Evolutionary conservation across 768 basidiomycete genomes (phyloP), one percentile per base, ranked within the genome.

Genomic region (Kwoniella bestiolae): DNA sequence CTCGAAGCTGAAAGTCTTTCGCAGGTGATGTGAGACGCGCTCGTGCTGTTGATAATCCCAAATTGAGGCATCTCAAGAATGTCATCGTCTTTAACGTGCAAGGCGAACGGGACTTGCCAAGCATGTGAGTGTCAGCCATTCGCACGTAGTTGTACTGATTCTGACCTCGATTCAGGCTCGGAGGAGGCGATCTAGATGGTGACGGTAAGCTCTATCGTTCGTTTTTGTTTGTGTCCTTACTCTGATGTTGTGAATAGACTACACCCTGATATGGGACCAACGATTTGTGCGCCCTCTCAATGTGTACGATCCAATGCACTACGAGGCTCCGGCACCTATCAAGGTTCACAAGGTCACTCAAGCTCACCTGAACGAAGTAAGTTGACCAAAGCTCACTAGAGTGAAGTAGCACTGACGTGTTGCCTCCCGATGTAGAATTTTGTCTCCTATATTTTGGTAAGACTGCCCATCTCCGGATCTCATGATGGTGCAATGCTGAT

Each of bases 161-260:
- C 50, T 51, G 29, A 52, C n/a, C 1, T 16, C 28, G 26, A 45
- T n/a, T n/a, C 14, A 78, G 77, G 75, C 67, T 80, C 0, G 79
- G 77, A 9, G 80, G 80, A 14, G 80, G 80, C 1, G 80, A 81
- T 60, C 70, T 80, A 0, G 79, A 80, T 31, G 79, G 79, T 56
- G 73, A 76, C 38, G 75, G 68, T 68, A 21, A 67, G 69, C 49
- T 12, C 51, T 28, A 0, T 5, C 29, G 14, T 16, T 18, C 2
- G 12, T 51, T 35, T 5, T 38, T 25, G 21, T 0, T 44, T 46
- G 23, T 29, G 60, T 59, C 46, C 12, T 38, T 29, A 46, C 6
- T 38, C 5, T 47, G 23, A 35, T 32, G 0, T 2, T 12, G 14
- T 26, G 53, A 7, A 53, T 70, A 75, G 78, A 78, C 50, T 81